phyloP scores from a whole-genome alignment of 495 filamentous ascomycete genomes.

The Penicillium malachiteum region DNA sequence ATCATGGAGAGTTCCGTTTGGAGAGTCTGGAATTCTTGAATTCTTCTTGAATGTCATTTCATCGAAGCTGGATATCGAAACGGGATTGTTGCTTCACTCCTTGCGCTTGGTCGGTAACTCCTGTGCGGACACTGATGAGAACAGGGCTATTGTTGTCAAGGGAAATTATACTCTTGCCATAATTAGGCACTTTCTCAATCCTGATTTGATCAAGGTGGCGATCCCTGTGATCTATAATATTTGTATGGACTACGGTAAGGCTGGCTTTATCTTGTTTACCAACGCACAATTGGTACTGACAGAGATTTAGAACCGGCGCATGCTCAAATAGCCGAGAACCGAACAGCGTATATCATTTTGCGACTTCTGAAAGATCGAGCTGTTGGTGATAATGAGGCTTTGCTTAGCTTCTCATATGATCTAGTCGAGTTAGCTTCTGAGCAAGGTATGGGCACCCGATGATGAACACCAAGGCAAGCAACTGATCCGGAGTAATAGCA shows the following conservation, averaged over 20 bases:
- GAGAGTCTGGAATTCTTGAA: constrained; percentile 64
- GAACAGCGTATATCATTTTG: constrained; percentile 46
- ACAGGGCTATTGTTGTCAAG: constrained; percentile 63
- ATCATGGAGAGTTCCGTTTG: constrained; percentile 62
- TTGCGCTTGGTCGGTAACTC: constrained; percentile 74
- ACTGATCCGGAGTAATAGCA: constrained; percentile 22
- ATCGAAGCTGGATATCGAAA: constrained; percentile 31
- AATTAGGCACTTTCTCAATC: constrained; percentile 50
- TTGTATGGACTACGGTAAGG: constrained; percentile 68
- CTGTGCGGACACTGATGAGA: constrained; percentile 81
- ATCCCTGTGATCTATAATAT: constrained; percentile 73
- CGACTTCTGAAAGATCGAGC: constrained; percentile 35
- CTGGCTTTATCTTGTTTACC: not conserved
- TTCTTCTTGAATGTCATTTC: constrained; percentile 62
- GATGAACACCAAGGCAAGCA: not conserved
- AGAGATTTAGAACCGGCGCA: constrained; percentile 49
- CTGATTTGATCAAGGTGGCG: constrained; percentile 54
- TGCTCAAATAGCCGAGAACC: constrained; percentile 60
- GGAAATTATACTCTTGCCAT: constrained; percentile 56
- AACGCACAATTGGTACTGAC: constrained; percentile 8
- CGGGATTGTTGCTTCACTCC: constrained; percentile 48
- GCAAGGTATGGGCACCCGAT: constrained; percentile 32
- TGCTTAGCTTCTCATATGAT: constrained; percentile 42
- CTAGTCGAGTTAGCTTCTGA: constrained; percentile 40
- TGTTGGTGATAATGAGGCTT: constrained; percentile 28